These are phyloP conservation scores for Chaetoceros tenuissimus DNA, from an alignment of 108 stramenopile genomes.

Conservation along the genomic window DNA sequence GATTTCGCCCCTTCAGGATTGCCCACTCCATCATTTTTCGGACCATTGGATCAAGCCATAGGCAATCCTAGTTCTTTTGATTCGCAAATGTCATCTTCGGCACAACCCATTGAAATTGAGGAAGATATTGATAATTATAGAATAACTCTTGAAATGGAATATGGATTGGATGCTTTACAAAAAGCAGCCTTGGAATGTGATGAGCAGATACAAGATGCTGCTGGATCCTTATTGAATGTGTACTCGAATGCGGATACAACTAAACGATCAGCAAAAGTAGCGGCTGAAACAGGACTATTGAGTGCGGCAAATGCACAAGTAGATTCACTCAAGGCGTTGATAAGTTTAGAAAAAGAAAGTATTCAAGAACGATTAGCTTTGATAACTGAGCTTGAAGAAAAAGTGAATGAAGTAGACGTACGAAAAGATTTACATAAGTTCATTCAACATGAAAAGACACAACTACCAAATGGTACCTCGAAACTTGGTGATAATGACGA, in stretches of 20 bases:
- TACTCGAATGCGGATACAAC: slow-evolving; percentile 50
- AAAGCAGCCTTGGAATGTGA: slow-evolving; percentile 47
- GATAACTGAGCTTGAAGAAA: slow-evolving; percentile 43
- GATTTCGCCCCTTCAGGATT: slow-evolving; percentile 51
- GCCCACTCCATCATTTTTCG: slow-evolving; percentile 14
- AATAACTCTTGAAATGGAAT: slow-evolving; percentile 36
- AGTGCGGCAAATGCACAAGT: slow-evolving; percentile 52
- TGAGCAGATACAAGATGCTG: slow-evolving; percentile 50
- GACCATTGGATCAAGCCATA: slow-evolving; percentile 3
- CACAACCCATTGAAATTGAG: neutral
- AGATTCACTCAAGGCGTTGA: slow-evolving; percentile 31
- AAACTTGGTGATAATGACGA: slow-evolving; percentile 62
- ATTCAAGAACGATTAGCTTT: slow-evolving; percentile 39
- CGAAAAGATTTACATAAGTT: slow-evolving; percentile 58
- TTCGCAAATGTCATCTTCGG: neutral
- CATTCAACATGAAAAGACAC: slow-evolving; percentile 40
- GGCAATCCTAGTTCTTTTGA: neutral
- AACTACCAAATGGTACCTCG: slow-evolving; percentile 29
- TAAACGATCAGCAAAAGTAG: slow-evolving; percentile 44
- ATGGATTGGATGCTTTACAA: slow-evolving; percentile 39
- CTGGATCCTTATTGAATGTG: slow-evolving; percentile 38
- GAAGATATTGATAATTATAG: slow-evolving; percentile 1
- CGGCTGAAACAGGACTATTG: slow-evolving; percentile 58
- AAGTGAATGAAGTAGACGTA: slow-evolving; percentile 44
- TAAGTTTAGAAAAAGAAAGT: slow-evolving; percentile 41